Conservation (phyloP, 805 yeast species). For the Lipomyces sp. region DNA sequence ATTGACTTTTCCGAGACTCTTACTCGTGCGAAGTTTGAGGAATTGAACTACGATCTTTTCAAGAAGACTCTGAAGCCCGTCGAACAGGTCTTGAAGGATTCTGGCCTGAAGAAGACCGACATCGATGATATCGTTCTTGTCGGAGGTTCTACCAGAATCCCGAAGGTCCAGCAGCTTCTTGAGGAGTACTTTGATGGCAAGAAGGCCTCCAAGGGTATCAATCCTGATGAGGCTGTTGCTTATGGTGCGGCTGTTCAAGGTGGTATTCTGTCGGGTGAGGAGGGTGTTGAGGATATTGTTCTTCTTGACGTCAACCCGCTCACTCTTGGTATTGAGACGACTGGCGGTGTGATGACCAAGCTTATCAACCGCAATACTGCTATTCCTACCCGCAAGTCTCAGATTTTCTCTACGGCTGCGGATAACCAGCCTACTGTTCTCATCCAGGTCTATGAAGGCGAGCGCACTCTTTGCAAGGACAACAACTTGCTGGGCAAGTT, state of each 20-base stretch:
- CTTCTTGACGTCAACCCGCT: conserved; percentile 96
- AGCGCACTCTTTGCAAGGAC: conserved; percentile 92
- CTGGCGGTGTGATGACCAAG: conserved; percentile 99
- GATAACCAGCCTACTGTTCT: conserved; percentile 98
- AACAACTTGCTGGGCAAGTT: conserved; percentile 96
- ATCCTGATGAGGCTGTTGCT: conserved; percentile 99
- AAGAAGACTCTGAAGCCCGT: conserved; percentile 95
- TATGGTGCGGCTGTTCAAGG: conserved; percentile 99
- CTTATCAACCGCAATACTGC: conserved; percentile 98
- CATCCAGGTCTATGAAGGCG: conserved; percentile 98
- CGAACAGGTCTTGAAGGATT: conserved; percentile 90
- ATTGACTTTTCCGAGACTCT: conserved; percentile 92
- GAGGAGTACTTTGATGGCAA: conserved; percentile 90
- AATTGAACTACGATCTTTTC: conserved; percentile 87
- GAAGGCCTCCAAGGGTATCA: conserved; percentile 94
- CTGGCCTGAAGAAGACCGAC: conserved; percentile 81
- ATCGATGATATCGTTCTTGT: conserved; percentile 93
- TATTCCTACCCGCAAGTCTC: conserved; percentile 96
- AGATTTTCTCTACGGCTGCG: conserved; percentile 93
- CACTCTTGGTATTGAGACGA: conserved; percentile 96
- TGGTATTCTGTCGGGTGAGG: conserved; percentile 94
- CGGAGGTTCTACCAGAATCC: conserved; percentile 99
- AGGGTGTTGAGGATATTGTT: conserved; percentile 85
- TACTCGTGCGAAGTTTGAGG: conserved; percentile 97
- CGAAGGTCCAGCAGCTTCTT: conserved; percentile 91